Percentiles rank a stretch among this genome's conserved stretches.
Conservation (phyloP, 495 filamentous ascomycete genomes). For the Penicillium salamii region DNA sequence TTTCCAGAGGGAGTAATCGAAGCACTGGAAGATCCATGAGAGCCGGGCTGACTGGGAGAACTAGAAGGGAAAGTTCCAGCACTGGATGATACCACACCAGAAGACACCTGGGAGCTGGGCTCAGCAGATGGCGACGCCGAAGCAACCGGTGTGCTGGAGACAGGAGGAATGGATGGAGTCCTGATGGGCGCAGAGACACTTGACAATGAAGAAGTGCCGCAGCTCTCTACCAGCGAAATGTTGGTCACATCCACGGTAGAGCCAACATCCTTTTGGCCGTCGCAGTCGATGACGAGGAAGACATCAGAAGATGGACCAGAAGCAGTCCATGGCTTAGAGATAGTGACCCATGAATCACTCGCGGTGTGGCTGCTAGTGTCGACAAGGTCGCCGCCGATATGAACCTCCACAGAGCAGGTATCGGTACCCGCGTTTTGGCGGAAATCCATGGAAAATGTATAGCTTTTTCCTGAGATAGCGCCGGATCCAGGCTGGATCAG, state of each 20-base stretch:
- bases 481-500: not conserved
- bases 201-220: not conserved
- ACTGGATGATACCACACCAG: not conserved
- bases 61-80: not conserved
- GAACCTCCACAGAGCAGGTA: not conserved
- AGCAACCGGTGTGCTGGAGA: not conserved
- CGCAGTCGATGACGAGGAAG: not conserved
- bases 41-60: not conserved
- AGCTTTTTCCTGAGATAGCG: not conserved
- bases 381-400: not conserved
- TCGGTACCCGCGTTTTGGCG: not conserved
- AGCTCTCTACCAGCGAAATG: not conserved
- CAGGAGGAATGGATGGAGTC: not conserved
- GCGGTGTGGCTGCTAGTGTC: not conserved
- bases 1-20: not conserved
- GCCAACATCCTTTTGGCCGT: not conserved
- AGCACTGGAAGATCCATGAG: not conserved
- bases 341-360: not conserved
- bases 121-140: not conserved
- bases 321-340: slow-evolving; percentile 1
- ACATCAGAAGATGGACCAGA: not conserved
- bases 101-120: not conserved
- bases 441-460: slow-evolving; percentile 1
- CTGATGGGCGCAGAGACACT: not conserved
- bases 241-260: not conserved